Base-by-base conservation (phyloP, 1,284 basidiomycete genomes). In the Trichosporon asahii region DNA sequence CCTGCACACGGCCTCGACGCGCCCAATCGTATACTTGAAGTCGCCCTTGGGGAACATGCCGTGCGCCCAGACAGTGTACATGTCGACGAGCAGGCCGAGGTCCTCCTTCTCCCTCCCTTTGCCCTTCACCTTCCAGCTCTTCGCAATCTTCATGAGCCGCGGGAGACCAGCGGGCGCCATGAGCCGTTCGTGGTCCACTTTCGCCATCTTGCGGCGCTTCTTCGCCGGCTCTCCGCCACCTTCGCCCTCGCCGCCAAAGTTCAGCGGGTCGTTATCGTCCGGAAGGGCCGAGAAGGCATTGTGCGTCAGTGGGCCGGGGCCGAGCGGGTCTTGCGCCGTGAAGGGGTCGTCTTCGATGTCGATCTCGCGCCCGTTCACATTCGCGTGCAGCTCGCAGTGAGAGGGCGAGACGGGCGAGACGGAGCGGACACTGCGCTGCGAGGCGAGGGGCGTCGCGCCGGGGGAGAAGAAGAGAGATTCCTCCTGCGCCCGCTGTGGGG, bases 41-140 rank as follows among this genome's bases (percentile, higher is more conserved):
- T 90, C 89, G 8, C 88, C 90, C 78, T 91, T 93, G 2, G 95
- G 94, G 78, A 91, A 95, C 87, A 98, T 87, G 74, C 88, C 88
- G 82, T 97, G 95, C 1, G 93, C 87, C 95, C 95, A 98, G 76
- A 94, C 90, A 76, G 94, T 93, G 79, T 97, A 97, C 66, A 91
- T 84, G 73, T 90, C 88, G 67, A 97, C 85, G 18, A 97, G 83
- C 37, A 90, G 86, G 73, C 88, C 88, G 44, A 98, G 86, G 80
- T 98, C 94, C 67, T 87, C 83, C 25, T 85, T 85, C 94, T 98
- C 95, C 75, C 93, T 88, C 0, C 94, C 94, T 80, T 96, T 96
- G 3, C 94, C 94, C 74, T 88, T 90, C 23, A 89, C 85, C 75
- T 88, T 90, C 82, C 94, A 92, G 66, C 88, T 84, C 82, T 91